Evolutionary conservation across 129 eudicot species (phyloP).

Genomic region (Apium graveolens): DNA sequence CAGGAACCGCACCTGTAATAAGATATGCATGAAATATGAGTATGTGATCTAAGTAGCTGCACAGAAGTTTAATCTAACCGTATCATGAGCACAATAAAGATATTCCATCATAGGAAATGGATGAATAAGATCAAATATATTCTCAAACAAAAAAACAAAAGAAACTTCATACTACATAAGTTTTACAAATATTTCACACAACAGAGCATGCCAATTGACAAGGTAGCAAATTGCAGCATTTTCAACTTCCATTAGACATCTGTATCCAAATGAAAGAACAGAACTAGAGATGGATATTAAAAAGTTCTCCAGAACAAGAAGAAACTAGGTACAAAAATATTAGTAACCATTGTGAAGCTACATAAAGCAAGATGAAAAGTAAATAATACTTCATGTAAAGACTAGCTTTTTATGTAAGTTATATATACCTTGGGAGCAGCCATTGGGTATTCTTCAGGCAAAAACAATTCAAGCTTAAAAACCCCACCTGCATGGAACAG

Average conservation of each 20-base stretch:
- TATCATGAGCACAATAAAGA: neutral
- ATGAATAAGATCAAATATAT: neutral
- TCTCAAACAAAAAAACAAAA: neutral
- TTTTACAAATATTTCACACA: neutral
- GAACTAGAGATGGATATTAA: neutral
- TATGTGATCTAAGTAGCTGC: neutral
- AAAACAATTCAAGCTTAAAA: conserved; percentile 86
- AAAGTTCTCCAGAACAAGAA: neutral
- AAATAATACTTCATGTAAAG: neutral
- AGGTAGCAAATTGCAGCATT: neutral
- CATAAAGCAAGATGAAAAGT: neutral
- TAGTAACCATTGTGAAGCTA: neutral
- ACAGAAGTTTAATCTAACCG: neutral
- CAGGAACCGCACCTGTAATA: conserved; percentile 82
- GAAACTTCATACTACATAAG: neutral
- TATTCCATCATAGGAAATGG: neutral
- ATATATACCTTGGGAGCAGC: conserved; percentile 84
- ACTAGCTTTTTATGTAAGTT: neutral
- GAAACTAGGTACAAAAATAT: neutral
- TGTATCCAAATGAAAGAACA: neutral
- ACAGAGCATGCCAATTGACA: neutral
- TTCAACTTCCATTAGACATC: neutral
- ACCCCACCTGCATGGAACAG: conserved; percentile 57
- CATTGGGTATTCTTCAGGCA: conserved; percentile 98
- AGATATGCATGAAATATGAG: conserved; percentile 9